Base-by-base conservation (phyloP, 257 asterid species). In the Solanum lycopersicoides region DNA sequence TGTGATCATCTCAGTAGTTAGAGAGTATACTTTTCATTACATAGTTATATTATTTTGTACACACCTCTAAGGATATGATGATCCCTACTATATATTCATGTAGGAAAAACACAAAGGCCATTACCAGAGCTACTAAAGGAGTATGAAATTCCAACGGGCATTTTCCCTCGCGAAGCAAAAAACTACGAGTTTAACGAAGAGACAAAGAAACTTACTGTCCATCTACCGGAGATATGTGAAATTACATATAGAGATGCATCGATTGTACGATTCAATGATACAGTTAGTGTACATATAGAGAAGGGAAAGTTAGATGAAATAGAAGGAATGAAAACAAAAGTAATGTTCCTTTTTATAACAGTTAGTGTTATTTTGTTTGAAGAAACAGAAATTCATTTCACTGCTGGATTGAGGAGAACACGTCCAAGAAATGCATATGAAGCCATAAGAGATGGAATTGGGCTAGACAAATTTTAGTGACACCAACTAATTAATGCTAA, bases 311-410 rank as follows among this genome's bases (percentile, higher is more conserved):
- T 96, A 77, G 83, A 88, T 10, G 95, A 94, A 20, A 89, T 95
- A 44, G 99, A 93, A n/a, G 98, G 98, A 59, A 94, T 96, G 20
- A 96, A 96, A 91, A 96, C 99, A 15, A 93, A 95, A 88, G 93
- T 93, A 90, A 83, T 90, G 77, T 91, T 63, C 42, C 80, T 96
- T 75, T 95, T 97, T 97, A 90, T 91, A 32, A 94, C 94, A 79
- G 99, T 97, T 87, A 93, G 95, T 50, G 87, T 97, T 59, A 93
- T 97, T 86, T 85, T 94, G 3, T 90, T 93, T 25, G 99, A 95
- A 73, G 91, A 91, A 83, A 90, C 98, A 7, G 95, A 97, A 87
- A 82, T 97, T 86, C 90, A 87, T 82, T 94, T 97, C 92, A 90
- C 95, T 3, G 98, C 95, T 25, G 99, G 98, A 11, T 89, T 97